phyloP scores from a whole-genome alignment of 2,329 filamentous ascomycete genomes.

The Fusarium drepaniforme region DNA sequence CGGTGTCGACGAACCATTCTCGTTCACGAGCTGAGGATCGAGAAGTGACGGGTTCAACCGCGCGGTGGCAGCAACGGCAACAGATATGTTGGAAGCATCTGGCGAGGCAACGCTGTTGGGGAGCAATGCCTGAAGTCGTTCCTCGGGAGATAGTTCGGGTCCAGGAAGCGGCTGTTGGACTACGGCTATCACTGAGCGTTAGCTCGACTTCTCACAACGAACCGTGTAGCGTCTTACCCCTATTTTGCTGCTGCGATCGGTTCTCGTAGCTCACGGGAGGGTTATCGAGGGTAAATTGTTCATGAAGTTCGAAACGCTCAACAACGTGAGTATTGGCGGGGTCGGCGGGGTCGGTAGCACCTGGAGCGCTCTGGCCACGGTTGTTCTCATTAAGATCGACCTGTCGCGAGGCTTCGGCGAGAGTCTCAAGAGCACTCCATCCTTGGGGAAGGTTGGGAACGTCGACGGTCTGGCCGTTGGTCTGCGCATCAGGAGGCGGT shows the following conservation, averaged over 20 bases:
- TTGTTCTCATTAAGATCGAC: constrained; percentile 75
- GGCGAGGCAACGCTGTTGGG: constrained; percentile 52
- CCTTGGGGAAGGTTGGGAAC: constrained; percentile 62
- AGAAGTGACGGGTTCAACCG: constrained; percentile 67
- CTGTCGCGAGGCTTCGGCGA: constrained; percentile 89
- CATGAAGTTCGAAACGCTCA: constrained; percentile 66
- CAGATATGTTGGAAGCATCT: constrained; percentile 64
- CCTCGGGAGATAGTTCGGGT: constrained; percentile 58
- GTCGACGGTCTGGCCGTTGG: constrained; percentile 46
- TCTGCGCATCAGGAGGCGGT: constrained; percentile 42
- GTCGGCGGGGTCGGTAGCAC: constrained; percentile 48
- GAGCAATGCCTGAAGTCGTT: constrained; percentile 63
- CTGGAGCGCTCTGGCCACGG: constrained; percentile 58
- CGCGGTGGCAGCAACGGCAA: constrained; percentile 68
- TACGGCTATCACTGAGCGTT: constrained; percentile 27
- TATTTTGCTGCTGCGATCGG: constrained; percentile 41
- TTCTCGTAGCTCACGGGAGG: constrained; percentile 63
- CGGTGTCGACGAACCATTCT: constrained; percentile 47
- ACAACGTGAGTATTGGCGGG: constrained; percentile 39
- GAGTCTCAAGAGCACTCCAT: constrained; percentile 86
- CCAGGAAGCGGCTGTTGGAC: constrained; percentile 44
- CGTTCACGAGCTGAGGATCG: constrained; percentile 61
- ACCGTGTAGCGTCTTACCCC: constrained; percentile 34
- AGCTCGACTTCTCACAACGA: constrained; percentile 1
- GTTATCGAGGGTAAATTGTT: constrained; percentile 70